Evolutionary conservation across 805 yeast genomes (phyloP).

Genomic region (Starmerella bombi): DNA sequence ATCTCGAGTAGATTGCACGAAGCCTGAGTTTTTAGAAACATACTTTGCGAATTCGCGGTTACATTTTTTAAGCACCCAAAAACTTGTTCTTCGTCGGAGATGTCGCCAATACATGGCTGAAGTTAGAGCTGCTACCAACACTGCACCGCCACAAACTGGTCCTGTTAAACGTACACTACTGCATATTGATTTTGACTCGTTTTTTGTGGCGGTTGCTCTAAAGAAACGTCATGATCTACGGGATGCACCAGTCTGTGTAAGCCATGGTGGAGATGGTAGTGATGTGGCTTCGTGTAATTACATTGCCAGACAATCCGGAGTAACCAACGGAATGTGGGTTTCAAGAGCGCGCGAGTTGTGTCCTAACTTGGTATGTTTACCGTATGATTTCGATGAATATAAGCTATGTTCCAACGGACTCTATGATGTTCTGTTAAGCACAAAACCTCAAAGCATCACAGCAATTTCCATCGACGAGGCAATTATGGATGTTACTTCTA

Average conservation of each 20-base stretch:
- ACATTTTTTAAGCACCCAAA: slow-evolving; percentile 84
- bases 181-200: slow-evolving; percentile 89
- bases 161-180: slow-evolving; percentile 32
- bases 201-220: slow-evolving; percentile 78
- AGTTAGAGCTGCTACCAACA: slow-evolving; percentile 23
- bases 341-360: slow-evolving; percentile 50
- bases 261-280: slow-evolving; percentile 37
- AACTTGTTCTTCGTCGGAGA: slow-evolving; percentile 51
- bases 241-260: slow-evolving; percentile 50
- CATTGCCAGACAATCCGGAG: slow-evolving; percentile 65
- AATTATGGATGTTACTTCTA: slow-evolving; percentile 45
- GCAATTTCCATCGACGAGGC: slow-evolving; percentile 94
- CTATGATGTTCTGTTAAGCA: slow-evolving; percentile 43
- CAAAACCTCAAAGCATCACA: slow-evolving; percentile 36
- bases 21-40: slow-evolving; percentile 57
- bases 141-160: not conserved
- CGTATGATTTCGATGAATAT: slow-evolving; percentile 63
- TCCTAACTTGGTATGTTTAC: slow-evolving; percentile 50
- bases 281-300: slow-evolving; percentile 92
- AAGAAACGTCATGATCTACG: slow-evolving; percentile 42
- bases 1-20: slow-evolving; percentile 33
- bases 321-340: slow-evolving; percentile 85
- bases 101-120: slow-evolving; percentile 28
- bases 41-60: slow-evolving; percentile 73
- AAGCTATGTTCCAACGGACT: slow-evolving; percentile 51